Base-by-base conservation (phyloP, 108 stramenopile genomes). In the Cyclotella sp. region DNA sequence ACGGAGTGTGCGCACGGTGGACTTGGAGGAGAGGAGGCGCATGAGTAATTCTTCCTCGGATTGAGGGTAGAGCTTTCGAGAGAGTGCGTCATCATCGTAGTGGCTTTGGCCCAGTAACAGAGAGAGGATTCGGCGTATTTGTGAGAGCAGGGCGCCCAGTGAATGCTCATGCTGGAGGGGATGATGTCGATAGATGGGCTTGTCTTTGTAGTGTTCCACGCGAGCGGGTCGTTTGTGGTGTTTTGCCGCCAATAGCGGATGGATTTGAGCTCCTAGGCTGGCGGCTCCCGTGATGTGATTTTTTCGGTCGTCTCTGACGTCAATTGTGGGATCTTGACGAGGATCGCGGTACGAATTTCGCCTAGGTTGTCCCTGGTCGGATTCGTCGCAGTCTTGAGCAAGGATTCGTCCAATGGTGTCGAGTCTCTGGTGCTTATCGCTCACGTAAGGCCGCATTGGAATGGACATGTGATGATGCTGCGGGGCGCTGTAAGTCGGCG, bases 21-120 rank as follows among this genome's bases (percentile, higher is more conserved):
- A 75, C 40, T 81, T 75, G 63, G 73, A 67, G 15, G 80, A 81
- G 53, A 74, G 68, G 28, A 81, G 53, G 26, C 54, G 58, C 19
- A 55, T 41, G 7, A 79, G 47, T 64, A 73, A 68, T 29, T 73
- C 66, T 44, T 73, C 78, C 61, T 79, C 72, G 47, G 51, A 68
- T 45, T 47, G 58, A 22, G 47, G 29, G 15, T 47, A 45, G 10
- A 30, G 64, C 40, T 74, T 64, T 53, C 45, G 62, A 1, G 62
- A 41, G 28, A 40, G 44, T 39, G 60, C n/a, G 21, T 29, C 27
- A 47, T 76, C 76, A 29, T 59, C 59, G 21, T 76, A 52, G 15
- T 69, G 62, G 30, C 64, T 63, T 51, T 64, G 73, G 18, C 80
- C 80, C 21, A 81, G 63, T 7, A 81, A 44, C 11, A 74, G 57